Conservation (phyloP, 306 rosid species). For the Prunus mongolica region DNA sequence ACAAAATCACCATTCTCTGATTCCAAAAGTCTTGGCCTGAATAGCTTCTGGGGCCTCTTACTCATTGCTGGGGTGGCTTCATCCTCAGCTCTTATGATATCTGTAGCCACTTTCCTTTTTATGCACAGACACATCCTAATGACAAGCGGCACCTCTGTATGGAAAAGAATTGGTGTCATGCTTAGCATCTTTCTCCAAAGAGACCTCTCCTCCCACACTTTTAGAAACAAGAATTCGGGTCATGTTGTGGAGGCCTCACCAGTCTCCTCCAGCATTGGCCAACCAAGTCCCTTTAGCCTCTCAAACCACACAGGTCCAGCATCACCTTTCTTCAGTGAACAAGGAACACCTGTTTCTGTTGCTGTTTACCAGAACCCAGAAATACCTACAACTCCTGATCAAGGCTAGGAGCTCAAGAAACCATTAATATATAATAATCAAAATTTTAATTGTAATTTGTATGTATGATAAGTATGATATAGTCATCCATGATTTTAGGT, state of each 20-base stretch:
- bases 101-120: constrained; percentile 27
- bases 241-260: not conserved
- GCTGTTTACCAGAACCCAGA: not conserved
- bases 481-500: not conserved
- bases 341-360: not conserved
- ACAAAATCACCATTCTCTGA: constrained; percentile 23
- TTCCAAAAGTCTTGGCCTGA: constrained; percentile 45
- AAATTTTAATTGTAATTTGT: too few species aligned
- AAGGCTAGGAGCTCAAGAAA: too few species aligned
- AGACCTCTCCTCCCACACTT: constrained; percentile 24
- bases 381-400: too few species aligned
- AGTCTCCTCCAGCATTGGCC: not conserved
- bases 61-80: constrained; percentile 47
- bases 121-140: constrained; percentile 31
- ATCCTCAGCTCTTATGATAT: constrained; percentile 28
- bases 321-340: not conserved
- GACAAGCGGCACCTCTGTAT: constrained; percentile 23
- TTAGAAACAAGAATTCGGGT: not conserved
- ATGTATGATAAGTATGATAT: too few species aligned
- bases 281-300: not conserved
- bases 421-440: too few species aligned
- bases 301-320: not conserved
- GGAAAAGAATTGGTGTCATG: constrained; percentile 28
- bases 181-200: constrained; percentile 23
- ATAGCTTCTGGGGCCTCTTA: constrained; percentile 65